phyloP scores from a whole-genome alignment of 768 basidiomycete genomes.

The Amanita thiersii region DNA sequence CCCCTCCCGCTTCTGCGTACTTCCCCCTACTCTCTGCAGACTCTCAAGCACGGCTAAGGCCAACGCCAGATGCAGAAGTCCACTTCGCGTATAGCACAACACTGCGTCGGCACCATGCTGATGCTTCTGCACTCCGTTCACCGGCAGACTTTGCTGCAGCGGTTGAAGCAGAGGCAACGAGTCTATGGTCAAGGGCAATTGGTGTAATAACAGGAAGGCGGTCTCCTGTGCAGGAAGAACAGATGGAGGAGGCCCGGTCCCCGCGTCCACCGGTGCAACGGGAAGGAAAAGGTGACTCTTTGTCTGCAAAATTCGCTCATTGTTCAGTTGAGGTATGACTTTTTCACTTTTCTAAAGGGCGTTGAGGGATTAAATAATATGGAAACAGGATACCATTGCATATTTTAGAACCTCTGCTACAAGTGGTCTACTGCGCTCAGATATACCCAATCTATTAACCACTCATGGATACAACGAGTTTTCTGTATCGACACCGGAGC shows the following conservation, averaged over 20 bases:
- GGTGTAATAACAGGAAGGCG: conserved; percentile 30
- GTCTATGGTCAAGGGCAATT: conserved; percentile 42
- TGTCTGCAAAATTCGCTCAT: conserved; percentile 64
- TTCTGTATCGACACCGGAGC: conserved; percentile 75
- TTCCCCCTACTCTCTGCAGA: conserved; percentile 53
- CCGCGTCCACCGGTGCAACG: conserved; percentile 21
- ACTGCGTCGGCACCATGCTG: conserved; percentile 56
- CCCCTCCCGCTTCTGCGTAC: conserved; percentile 78
- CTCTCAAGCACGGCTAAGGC: conserved; percentile 40
- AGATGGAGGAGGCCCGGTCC: conserved; percentile 31
- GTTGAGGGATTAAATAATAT: conserved; percentile 6
- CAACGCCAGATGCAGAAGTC: conserved; percentile 53
- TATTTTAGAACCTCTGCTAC: conserved; percentile 59
- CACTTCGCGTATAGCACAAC: conserved; percentile 86
- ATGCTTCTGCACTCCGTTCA: conserved; percentile 34
- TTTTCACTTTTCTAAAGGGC: conserved; percentile 1
- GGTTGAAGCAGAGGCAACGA: conserved; percentile 39
- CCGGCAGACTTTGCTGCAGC: conserved; percentile 40
- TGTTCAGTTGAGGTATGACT: conserved; percentile 51
- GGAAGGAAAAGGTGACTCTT: conserved; percentile 38
- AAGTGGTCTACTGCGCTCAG: conserved; percentile 53
- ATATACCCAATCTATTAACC: conserved; percentile 55
- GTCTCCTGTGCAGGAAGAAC: conserved; percentile 13
- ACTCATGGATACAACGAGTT: conserved; percentile 92
- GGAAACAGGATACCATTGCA: conserved; percentile 59